A percentile compares a stretch with the other conserved stretches of the same genome.
phyloP scores from a whole-genome alignment of 2,329 filamentous ascomycete genomes.

The Colletotrichum sojae region DNA sequence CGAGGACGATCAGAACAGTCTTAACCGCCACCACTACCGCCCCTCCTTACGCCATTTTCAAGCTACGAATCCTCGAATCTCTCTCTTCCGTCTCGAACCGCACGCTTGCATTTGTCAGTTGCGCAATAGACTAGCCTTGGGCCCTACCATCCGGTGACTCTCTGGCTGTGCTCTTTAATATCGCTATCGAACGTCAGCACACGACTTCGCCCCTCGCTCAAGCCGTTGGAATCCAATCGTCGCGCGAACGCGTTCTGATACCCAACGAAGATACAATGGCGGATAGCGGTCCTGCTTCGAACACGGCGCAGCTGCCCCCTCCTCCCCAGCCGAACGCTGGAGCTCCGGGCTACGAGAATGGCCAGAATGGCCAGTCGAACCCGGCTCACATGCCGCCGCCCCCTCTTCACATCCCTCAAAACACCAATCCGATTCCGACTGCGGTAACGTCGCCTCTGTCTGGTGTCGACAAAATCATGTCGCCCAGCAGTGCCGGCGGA shows the following conservation, averaged over 20 bases:
- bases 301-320: constrained; percentile 76
- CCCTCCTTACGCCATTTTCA: constrained; percentile 31
- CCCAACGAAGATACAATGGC: constrained; percentile 72
- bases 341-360: constrained; percentile 82
- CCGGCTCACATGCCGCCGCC: constrained; percentile 89
- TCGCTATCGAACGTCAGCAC: constrained; percentile 31
- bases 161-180: constrained; percentile 38
- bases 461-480: constrained; percentile 79
- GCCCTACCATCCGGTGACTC: constrained; percentile 27
- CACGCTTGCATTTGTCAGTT: constrained; percentile 5
- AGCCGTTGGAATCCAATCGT: constrained; percentile 19
- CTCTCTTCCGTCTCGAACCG: constrained; percentile 3
- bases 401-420: constrained; percentile 93
- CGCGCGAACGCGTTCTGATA: constrained; percentile 23
- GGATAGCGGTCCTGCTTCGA: constrained; percentile 77
- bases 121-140: constrained; percentile 18
- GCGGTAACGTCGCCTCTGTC: constrained; percentile 92
- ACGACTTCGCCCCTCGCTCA: constrained; percentile 8
- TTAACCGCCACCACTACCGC: constrained; percentile 18
- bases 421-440: constrained; percentile 94
- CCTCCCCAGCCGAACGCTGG: constrained; percentile 78
- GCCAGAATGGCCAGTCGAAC: constrained; percentile 79
- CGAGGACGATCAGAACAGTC: constrained; percentile 2
- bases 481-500: constrained; percentile 84
- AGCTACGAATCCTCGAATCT: constrained; percentile 9